Percentiles rank a stretch among this genome's conserved stretches.
These are phyloP conservation scores for Chondrus crispus DNA, from an alignment of 23 red algal species.

Conservation along the genomic window DNA sequence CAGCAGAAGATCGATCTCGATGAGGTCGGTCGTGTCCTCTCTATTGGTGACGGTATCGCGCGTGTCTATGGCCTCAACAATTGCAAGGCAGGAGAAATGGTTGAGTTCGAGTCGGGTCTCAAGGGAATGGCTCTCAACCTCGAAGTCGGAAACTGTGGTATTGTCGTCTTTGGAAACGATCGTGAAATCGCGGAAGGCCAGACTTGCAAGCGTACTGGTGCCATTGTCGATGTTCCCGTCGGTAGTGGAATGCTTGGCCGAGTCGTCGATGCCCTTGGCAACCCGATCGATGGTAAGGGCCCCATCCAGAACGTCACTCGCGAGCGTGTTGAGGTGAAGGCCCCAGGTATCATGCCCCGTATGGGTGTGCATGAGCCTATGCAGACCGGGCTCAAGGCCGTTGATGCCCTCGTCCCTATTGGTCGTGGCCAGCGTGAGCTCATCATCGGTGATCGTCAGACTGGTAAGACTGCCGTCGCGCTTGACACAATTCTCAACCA, in stretches of 20 bases:
- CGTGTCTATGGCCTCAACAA: conserved; percentile 92
- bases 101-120: conserved; percentile 88
- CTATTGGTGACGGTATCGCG: conserved; percentile 98
- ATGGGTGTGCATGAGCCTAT: conserved; percentile 93
- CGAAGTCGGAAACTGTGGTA: conserved; percentile 87
- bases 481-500: conserved; percentile 95
- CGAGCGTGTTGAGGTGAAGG: conserved; percentile 93
- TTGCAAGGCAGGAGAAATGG: conserved; percentile 95
- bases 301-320: conserved; percentile 69
- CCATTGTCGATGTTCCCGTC: conserved; percentile 88
- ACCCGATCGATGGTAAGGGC: conserved; percentile 97
- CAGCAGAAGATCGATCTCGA: conserved; percentile 80
- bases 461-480: conserved; percentile 97
- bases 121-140: conserved; percentile 99
- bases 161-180: conserved; percentile 97
- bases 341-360: conserved; percentile 97
- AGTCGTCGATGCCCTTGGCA: conserved; percentile 95
- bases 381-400: conserved; percentile 96
- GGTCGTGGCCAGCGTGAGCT: conserved; percentile 98
- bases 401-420: conserved; percentile 93
- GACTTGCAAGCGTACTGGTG: conserved; percentile 83
- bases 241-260: conserved; percentile 89
- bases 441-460: conserved; percentile 99
- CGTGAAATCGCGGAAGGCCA: conserved; percentile 90
- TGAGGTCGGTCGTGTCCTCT: conserved; percentile 86